Percentiles rank a stretch among this genome's conserved stretches.
phyloP scores from a whole-genome alignment of 352 stramenopile genomes.

The Globisporangium rhizosaccharum region DNA sequence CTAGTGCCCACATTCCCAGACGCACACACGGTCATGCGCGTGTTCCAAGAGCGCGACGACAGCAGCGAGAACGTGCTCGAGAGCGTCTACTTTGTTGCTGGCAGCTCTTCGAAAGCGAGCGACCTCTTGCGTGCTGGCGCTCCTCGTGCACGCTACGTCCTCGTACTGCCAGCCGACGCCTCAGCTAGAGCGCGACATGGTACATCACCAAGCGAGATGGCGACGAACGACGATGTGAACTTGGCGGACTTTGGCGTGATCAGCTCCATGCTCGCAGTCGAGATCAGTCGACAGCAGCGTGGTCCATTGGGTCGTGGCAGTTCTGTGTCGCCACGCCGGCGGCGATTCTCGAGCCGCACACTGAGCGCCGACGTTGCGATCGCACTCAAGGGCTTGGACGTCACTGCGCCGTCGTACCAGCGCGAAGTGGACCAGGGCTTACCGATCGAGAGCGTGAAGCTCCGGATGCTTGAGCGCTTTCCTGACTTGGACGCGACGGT shows the following conservation, averaged over 20 bases:
- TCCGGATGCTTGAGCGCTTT: slow-evolving; percentile 43
- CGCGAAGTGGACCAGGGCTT: slow-evolving; percentile 46
- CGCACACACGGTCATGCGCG: slow-evolving; percentile 17
- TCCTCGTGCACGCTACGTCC: slow-evolving; percentile 19
- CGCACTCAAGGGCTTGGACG: background rate
- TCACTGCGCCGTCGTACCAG: slow-evolving; percentile 20
- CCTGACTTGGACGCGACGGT: slow-evolving; percentile 42
- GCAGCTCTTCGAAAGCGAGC: slow-evolving; percentile 19
- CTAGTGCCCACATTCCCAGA: slow-evolving; percentile 16
- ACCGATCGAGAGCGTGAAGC: slow-evolving; percentile 49
- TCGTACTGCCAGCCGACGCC: slow-evolving; percentile 20
- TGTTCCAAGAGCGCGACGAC: slow-evolving; percentile 10
- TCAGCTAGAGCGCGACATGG: background rate
- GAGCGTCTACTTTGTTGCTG: slow-evolving; percentile 26
- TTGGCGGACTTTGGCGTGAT: slow-evolving; percentile 36
- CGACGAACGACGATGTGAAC: slow-evolving; percentile 20
- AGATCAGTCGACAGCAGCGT: slow-evolving; percentile 18
- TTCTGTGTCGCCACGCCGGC: slow-evolving; percentile 13
- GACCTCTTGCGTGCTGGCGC: slow-evolving; percentile 26
- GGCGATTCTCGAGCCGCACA: slow-evolving; percentile 15
- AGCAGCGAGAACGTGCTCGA: slow-evolving; percentile 17
- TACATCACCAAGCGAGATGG: slow-evolving; percentile 4
- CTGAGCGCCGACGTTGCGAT: slow-evolving; percentile 8
- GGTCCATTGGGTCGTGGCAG: background rate
- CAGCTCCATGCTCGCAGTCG: slow-evolving; percentile 33